Evolutionary conservation across 202 grass and related monocot genomes (phyloP), one percentile per base, ranked within the genome.

Genomic region (Zoysia matrella): DNA sequence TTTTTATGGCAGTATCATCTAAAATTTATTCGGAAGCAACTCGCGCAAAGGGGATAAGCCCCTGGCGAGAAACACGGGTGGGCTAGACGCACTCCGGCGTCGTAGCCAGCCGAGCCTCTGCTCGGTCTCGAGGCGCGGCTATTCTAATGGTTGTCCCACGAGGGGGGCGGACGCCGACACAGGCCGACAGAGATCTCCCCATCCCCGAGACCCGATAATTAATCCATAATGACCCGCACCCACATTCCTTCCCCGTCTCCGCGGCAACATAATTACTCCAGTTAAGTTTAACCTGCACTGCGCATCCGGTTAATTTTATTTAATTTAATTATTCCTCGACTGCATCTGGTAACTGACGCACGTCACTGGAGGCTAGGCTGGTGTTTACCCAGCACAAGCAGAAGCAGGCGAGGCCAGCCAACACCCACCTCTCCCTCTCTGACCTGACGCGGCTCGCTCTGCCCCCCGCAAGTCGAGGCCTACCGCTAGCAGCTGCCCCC

Each of bases 381-480:
- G 7, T 30, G 48, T 77, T 52, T 52, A 78, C 62, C 76, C 61
- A 67, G 36, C 40, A 65, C 61, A 36, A 36, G 30, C 61, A 67
- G 36, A 11, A 67, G 64, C 11, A 65, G 62, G 42, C 42, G 13
- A 46, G 44, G 60, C 60, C 45, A 47, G 43, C 52, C 51, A 80
- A 56, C 54, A 9, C 13, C 50, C 55, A 49, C 16, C 13, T 80
- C 68, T 46, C 60, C 49, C 70, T 65, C 80, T 72, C 18, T 50
- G 71, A 58, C 80, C 62, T 73, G 49, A 36, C 68, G 13, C 54
- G 13, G 5, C 43, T 50, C 67, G 16, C 80, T 73, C 8, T 11
- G 1, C 56, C 47, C 47, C 45, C 52, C 79, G 82, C 79, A 71
- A 91, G 73, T 83, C 75, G 84, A 89, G 92, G 92, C 74, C 85